These are phyloP conservation scores for Drechslerella coelobrocha DNA, from an alignment of 2,329 filamentous ascomycete genomes.

Conservation along the genomic window DNA sequence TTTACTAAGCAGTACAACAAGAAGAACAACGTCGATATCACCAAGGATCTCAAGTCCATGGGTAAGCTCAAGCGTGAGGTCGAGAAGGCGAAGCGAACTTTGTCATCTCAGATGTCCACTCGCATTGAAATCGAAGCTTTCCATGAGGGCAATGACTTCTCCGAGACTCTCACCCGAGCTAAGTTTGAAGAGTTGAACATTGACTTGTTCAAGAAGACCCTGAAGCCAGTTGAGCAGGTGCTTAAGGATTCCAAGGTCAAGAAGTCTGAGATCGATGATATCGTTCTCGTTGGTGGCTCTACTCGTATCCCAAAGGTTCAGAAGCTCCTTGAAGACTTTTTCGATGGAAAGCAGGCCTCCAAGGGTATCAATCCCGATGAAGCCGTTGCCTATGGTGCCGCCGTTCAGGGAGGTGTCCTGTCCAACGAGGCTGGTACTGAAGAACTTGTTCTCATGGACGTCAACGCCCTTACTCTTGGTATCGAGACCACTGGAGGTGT, in stretches of 20 bases:
- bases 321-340: constrained; percentile 92
- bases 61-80: constrained; percentile 99
- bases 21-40: constrained; percentile 90
- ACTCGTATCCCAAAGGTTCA: constrained; percentile 99
- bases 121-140: constrained; percentile 97
- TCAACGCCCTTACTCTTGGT: constrained; percentile 94
- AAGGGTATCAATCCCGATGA: constrained; percentile 99
- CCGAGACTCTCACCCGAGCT: constrained; percentile 95
- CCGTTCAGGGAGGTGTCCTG: constrained; percentile 94
- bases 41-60: constrained; percentile 96
- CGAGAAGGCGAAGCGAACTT: constrained; percentile 98
- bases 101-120: constrained; percentile 91
- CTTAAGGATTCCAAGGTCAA: constrained; percentile 97
- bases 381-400: constrained; percentile 96
- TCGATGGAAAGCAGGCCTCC: constrained; percentile 92
- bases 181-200: constrained; percentile 99
- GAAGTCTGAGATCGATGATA: constrained; percentile 93
- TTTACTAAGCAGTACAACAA: constrained; percentile 99
- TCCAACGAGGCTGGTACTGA: constrained; percentile 82
- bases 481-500: constrained; percentile 97
- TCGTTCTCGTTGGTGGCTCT: constrained; percentile 96
- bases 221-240: constrained; percentile 98
- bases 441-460: constrained; percentile 92
- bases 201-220: constrained; percentile 98
- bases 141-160: constrained; percentile 96